Conservation (phyloP, 805 yeast genomes). For the Pichia phayaonensis region DNA sequence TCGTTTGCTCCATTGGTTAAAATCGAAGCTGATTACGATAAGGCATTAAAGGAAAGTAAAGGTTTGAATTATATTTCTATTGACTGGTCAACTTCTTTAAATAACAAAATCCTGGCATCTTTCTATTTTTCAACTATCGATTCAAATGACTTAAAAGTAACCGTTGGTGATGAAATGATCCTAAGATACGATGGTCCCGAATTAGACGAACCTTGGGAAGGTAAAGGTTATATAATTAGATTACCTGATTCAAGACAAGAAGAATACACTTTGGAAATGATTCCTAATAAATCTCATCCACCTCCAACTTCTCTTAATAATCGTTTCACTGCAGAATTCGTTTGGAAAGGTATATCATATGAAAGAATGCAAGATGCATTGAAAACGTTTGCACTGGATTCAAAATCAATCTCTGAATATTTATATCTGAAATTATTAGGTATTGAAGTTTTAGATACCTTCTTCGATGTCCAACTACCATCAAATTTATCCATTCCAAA, state of each 20-base stretch:
- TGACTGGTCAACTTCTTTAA: conserved; percentile 64
- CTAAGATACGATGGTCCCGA: conserved; percentile 52
- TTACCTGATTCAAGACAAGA: conserved; percentile 62
- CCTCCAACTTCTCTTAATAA: conserved; percentile 56
- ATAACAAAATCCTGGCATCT: conserved; percentile 58
- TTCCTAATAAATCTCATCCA: conserved; percentile 32
- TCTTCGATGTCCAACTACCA: conserved; percentile 58
- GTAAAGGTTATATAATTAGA: conserved; percentile 61
- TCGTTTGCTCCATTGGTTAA: conserved; percentile 78
- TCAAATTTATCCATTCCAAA: conserved; percentile 53
- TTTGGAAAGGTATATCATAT: conserved; percentile 82
- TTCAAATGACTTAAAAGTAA: conserved; percentile 54
- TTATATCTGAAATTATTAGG: conserved; percentile 76
- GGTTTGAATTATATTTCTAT: conserved; percentile 66
- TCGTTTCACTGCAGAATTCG: conserved; percentile 77
- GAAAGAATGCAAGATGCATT: conserved; percentile 80
- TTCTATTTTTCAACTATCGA: conserved; percentile 66
- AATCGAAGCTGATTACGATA: conserved; percentile 76
- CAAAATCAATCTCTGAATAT: conserved; percentile 62
- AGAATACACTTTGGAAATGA: conserved; percentile 65
- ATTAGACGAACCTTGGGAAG: conserved; percentile 57
- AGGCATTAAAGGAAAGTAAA: conserved; percentile 65
- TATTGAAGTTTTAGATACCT: conserved; percentile 59
- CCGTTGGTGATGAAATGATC: conserved; percentile 79
- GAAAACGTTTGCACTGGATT: conserved; percentile 59